phyloP scores from a whole-genome alignment of 140 eudicot genomes.

The Ambrosia hybrid region DNA sequence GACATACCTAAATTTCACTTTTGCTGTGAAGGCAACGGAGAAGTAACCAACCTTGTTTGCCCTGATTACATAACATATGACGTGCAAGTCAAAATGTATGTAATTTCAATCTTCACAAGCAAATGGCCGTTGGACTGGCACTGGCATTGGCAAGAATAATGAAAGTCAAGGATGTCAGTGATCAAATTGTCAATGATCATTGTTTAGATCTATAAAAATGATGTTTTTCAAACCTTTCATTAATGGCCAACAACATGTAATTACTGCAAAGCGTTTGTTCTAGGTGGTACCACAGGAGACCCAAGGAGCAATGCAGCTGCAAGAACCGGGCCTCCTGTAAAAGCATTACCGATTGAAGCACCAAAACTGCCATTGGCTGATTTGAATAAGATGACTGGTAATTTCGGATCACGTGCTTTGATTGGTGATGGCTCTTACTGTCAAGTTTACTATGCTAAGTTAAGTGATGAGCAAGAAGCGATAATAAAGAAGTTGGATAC shows the following conservation, averaged over 20 bases:
- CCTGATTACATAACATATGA: too few species aligned
- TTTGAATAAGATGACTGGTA: conserved; percentile 43
- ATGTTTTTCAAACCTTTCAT: too few species aligned
- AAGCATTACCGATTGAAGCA: conserved; percentile 46
- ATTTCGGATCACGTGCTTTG: conserved; percentile 46
- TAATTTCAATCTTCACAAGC: too few species aligned
- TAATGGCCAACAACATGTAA: not conserved
- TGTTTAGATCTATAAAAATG: not conserved
- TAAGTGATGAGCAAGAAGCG: conserved; percentile 36
- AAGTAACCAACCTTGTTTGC: too few species aligned
- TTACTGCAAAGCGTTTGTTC: not conserved
- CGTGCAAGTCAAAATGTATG: too few species aligned
- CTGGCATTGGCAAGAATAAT: too few species aligned
- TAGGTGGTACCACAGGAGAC: conserved; percentile 51
- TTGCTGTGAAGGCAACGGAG: too few species aligned
- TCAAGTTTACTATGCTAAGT: conserved; percentile 46
- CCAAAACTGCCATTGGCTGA: conserved; percentile 49
- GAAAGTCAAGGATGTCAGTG: not conserved
- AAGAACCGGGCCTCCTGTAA: conserved; percentile 44
- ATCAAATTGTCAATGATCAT: not conserved
- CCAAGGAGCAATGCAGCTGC: conserved; percentile 35
- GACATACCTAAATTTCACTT: not conserved
- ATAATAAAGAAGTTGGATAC: conserved; percentile 49
- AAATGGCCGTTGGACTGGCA: too few species aligned
- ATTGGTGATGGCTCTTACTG: conserved; percentile 62